Conservation (phyloP, 495 filamentous ascomycete genomes). For the Neurospora sp. region DNA sequence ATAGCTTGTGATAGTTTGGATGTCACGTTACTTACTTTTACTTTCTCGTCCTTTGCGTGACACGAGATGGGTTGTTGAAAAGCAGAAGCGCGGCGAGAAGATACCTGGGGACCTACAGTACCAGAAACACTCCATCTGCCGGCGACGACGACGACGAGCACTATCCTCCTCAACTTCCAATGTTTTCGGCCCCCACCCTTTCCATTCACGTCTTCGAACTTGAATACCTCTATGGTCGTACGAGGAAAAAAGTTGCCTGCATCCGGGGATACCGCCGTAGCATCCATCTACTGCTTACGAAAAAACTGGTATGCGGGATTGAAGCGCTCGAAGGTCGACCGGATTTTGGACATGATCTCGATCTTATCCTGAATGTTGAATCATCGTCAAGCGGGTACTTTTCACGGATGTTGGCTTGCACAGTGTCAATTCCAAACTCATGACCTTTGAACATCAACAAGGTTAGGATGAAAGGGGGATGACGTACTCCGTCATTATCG, state of each 20-base stretch:
- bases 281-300: too few species aligned
- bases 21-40: background rate
- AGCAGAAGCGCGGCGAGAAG: background rate
- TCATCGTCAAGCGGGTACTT: too few species aligned
- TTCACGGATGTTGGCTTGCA: too few species aligned
- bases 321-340: too few species aligned
- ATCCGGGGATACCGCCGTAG: background rate
- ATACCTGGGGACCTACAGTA: background rate
- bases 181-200: background rate
- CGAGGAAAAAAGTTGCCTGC: background rate
- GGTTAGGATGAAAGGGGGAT: background rate
- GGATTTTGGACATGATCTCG: too few species aligned
- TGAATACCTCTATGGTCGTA: background rate
- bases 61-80: background rate
- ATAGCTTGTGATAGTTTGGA: background rate
- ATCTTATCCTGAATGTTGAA: too few species aligned
- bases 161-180: background rate
- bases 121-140: background rate
- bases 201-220: background rate
- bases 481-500: background rate
- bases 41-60: background rate
- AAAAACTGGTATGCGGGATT: too few species aligned
- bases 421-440: background rate
- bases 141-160: background rate
- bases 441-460: background rate